Evolutionary conservation across 805 yeast genomes (phyloP).

Genomic region (Cyberlindnera amylophila): DNA sequence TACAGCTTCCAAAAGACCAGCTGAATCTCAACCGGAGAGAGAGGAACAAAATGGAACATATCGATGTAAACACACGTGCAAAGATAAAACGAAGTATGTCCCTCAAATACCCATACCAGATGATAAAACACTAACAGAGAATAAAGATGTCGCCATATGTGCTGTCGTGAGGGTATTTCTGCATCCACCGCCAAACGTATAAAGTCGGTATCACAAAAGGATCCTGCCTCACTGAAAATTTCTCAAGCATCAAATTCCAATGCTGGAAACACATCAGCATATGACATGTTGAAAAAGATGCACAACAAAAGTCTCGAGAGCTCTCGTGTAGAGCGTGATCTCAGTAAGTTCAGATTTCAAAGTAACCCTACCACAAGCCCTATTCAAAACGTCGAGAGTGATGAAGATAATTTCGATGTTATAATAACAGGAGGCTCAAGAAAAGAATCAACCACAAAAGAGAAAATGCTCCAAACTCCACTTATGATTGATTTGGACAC

Average conservation of each 20-base stretch:
- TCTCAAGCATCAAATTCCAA: neutral
- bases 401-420: constrained; percentile 1
- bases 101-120: no score
- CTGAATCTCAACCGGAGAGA: constrained; percentile 1
- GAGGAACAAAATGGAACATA: constrained; percentile 31
- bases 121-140: constrained; percentile 14
- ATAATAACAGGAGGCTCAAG: no score
- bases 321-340: neutral
- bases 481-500: no score
- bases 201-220: neutral
- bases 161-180: constrained; percentile 44
- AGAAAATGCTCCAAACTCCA: no score
- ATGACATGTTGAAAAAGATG: constrained; percentile 9
- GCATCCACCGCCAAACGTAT: constrained; percentile 6
- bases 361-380: neutral
- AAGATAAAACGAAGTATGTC: constrained; percentile 28
- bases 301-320: constrained; percentile 4
- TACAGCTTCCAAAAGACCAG: constrained; percentile 1
- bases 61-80: constrained; percentile 42
- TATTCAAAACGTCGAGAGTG: neutral
- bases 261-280: constrained; percentile 3
- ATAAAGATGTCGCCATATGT: constrained; percentile 39
- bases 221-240: no score
- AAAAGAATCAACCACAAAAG: no score
- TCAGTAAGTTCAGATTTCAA: neutral